phyloP scores from a whole-genome alignment of 2,329 filamentous ascomycete genomes.

The Apiospora kogelbergensis region DNA sequence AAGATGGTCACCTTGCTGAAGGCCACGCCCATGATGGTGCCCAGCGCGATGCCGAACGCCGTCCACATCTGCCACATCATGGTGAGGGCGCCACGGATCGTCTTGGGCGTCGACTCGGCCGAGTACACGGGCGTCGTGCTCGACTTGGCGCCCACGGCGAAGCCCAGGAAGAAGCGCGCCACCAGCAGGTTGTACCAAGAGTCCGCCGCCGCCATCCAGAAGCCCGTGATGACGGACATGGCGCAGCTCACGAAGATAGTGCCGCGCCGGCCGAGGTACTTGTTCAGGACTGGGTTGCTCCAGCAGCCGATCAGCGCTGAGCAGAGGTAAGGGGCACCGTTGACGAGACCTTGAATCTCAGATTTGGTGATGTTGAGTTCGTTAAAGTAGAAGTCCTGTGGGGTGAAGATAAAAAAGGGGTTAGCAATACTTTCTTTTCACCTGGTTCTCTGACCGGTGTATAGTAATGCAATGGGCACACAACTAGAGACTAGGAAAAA shows the following conservation, averaged over 20 bases:
- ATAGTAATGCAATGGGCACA: background rate
- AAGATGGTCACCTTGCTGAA: conserved; percentile 46
- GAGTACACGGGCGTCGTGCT: conserved; percentile 53
- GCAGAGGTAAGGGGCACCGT: conserved; percentile 61
- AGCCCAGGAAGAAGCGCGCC: conserved; percentile 55
- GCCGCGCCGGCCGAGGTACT: conserved; percentile 58
- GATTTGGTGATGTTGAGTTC: conserved; percentile 56
- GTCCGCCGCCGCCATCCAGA: conserved; percentile 61
- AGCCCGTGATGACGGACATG: conserved; percentile 61
- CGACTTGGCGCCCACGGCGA: conserved; percentile 59
- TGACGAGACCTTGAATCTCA: conserved; percentile 61
- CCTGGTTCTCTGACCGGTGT: background rate
- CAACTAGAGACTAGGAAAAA: too few species aligned
- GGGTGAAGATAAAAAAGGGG: background rate
- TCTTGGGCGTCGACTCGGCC: conserved; percentile 51
- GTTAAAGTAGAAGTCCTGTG: conserved; percentile 50
- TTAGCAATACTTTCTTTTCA: background rate
- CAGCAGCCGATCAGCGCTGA: conserved; percentile 70
- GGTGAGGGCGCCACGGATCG: conserved; percentile 53
- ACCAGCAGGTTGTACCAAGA: conserved; percentile 58
- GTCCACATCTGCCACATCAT: conserved; percentile 58
- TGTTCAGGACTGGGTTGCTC: conserved; percentile 57
- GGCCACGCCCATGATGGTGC: conserved; percentile 63
- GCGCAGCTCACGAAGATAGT: conserved; percentile 64
- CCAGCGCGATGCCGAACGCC: conserved; percentile 65